phyloP scores from a whole-genome alignment of 140 eudicot species.

The Anethum foeniculum region DNA sequence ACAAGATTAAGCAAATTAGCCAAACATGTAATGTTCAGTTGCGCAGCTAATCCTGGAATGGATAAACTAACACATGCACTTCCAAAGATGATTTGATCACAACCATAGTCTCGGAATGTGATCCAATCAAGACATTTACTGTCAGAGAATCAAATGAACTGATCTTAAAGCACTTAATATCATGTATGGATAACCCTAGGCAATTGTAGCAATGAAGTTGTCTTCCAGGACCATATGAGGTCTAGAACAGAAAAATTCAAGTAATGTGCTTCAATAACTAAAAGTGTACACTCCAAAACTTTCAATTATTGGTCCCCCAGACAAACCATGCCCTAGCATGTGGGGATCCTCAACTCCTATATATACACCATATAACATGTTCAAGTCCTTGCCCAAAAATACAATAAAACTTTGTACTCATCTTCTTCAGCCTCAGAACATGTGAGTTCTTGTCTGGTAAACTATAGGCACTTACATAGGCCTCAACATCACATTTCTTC shows the following conservation, averaged over 20 bases:
- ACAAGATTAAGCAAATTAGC: background rate
- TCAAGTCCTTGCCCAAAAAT: slow-evolving; percentile 14
- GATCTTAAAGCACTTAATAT: background rate
- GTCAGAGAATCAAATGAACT: background rate
- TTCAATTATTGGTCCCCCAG: slow-evolving; percentile 4
- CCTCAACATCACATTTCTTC: slow-evolving; percentile 1
- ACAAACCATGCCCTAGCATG: slow-evolving; percentile 12
- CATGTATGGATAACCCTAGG: slow-evolving; percentile 1
- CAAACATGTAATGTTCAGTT: background rate
- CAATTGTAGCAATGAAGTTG: background rate
- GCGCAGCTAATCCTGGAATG: background rate
- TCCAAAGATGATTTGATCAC: background rate
- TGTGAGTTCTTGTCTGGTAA: slow-evolving; percentile 23
- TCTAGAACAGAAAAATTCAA: slow-evolving; percentile 2
- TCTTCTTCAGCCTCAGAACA: slow-evolving; percentile 12
- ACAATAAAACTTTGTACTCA: background rate
- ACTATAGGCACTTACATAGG: slow-evolving; percentile 10
- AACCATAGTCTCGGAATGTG: background rate
- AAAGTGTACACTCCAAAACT: background rate
- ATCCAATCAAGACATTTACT: background rate
- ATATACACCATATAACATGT: slow-evolving; percentile 13
- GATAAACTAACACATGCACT: background rate
- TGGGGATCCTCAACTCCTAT: slow-evolving; percentile 9
- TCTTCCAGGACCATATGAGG: slow-evolving; percentile 3
- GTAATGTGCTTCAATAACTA: background rate